These are phyloP conservation scores for Diplosphaera chodatii DNA, from an alignment of 139 green algal genomes.

Conservation along the genomic window DNA sequence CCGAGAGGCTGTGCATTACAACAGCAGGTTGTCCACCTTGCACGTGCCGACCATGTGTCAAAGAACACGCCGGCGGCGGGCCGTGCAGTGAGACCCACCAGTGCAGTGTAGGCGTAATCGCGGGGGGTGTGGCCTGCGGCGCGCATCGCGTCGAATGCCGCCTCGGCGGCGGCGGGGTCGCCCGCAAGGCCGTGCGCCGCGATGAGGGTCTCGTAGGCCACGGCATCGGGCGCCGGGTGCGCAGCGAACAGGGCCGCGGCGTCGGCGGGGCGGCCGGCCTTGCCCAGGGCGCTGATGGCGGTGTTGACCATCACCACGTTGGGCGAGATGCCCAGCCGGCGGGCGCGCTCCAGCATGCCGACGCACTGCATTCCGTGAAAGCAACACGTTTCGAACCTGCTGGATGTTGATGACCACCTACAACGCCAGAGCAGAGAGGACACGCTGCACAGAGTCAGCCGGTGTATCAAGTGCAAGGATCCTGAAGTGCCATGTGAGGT, in stretches of 20 bases:
- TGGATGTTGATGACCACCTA: no score
- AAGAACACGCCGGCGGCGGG: no score
- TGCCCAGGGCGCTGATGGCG: slow-evolving; percentile 71
- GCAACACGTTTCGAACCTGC: no score
- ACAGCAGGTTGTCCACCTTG: no score
- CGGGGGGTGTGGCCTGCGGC: slow-evolving; percentile 30
- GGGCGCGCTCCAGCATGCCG: slow-evolving; percentile 49
- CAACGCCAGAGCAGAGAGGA: no score
- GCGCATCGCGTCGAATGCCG: slow-evolving; percentile 27
- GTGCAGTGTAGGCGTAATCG: slow-evolving; percentile 74
- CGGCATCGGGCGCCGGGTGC: slow-evolving; percentile 42
- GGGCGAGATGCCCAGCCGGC: slow-evolving; percentile 32
- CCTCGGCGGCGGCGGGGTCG: slow-evolving; percentile 42
- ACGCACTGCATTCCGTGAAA: no score
- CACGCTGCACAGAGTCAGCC: no score
- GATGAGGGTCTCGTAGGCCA: slow-evolving; percentile 75
- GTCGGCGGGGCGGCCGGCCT: slow-evolving; percentile 49
- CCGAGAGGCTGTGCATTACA: no score
- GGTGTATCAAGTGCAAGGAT: no score
- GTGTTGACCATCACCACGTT: slow-evolving; percentile 79
- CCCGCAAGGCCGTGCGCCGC: slow-evolving; percentile 69
- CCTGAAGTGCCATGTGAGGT: no score
- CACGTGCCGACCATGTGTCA: no score
- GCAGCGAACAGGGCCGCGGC: slow-evolving; percentile 59
- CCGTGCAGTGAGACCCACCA: no score